Percentiles rank a stretch among this genome's conserved stretches.
These are phyloP conservation scores for Quercus glauca DNA, from an alignment of 306 rosid genomes.

Conservation along the genomic window DNA sequence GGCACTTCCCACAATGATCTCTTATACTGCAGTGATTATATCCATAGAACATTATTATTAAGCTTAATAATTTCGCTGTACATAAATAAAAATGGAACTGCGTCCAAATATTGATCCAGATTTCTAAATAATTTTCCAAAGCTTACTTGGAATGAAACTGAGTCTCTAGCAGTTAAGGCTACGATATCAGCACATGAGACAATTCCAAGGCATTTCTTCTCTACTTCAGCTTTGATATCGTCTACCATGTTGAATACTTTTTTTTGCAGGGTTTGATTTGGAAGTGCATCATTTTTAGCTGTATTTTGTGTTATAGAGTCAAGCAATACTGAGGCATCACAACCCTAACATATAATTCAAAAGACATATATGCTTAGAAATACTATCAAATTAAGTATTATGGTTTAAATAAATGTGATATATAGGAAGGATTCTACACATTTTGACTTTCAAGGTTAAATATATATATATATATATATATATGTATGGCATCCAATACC, in stretches of 20 bases:
- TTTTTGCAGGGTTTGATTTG: constrained; percentile 13
- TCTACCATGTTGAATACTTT: constrained; percentile 33
- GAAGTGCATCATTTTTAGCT: constrained; percentile 30
- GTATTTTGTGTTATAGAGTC: constrained; percentile 17
- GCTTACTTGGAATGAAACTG: constrained; percentile 33
- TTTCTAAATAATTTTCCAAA: neutral
- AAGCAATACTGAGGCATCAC: constrained; percentile 37
- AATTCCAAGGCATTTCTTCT: constrained; percentile 17
- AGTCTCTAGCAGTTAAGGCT: constrained; percentile 35
- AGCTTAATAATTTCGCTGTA: no score
- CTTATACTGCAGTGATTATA: constrained; percentile 10
- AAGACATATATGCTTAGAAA: neutral
- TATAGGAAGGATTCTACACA: no score
- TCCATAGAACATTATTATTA: neutral
- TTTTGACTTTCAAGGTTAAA: no score
- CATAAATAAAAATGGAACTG: no score
- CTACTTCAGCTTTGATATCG: constrained; percentile 33
- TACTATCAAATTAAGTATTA: no score
- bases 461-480: no score
- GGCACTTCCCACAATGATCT: constrained; percentile 23
- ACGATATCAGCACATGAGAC: constrained; percentile 47
- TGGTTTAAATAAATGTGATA: no score
- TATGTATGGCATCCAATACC: no score
- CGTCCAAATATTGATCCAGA: no score
- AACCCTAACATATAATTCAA: constrained; percentile 27